Conservation (phyloP, 352 stramenopile species). For the Phytophthora crassamura region DNA sequence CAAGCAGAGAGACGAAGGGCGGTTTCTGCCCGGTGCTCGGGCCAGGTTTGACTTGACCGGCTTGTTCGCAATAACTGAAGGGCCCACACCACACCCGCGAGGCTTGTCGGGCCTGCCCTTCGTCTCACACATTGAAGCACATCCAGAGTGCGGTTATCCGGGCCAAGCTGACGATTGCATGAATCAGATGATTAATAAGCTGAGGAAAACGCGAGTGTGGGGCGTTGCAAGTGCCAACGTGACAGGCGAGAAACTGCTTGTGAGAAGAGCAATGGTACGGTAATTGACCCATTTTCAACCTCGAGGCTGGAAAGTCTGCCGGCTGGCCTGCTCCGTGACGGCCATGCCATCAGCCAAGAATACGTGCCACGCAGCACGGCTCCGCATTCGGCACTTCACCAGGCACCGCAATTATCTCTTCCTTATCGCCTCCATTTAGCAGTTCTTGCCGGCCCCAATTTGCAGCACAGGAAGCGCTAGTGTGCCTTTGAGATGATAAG, state of each 20-base stretch:
- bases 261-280: conserved; percentile 1
- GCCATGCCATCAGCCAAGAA: conserved; percentile 2
- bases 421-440: conserved; percentile 29
- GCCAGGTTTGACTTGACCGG: conserved; percentile 23
- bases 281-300: neutral
- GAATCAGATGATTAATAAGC: conserved; percentile 29
- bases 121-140: conserved; percentile 7
- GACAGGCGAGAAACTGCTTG: conserved; percentile 29
- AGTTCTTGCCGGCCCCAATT: neutral
- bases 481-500: conserved; percentile 14
- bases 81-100: neutral
- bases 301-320: no score
- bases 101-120: neutral
- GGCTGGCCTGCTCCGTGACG: no score
- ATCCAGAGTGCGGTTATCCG: conserved; percentile 18
- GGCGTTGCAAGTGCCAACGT: conserved; percentile 18
- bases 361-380: neutral
- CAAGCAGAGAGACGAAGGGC: neutral
- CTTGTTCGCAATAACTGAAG: conserved; percentile 23
- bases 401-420: conserved; percentile 12
- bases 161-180: conserved; percentile 17
- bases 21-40: conserved; percentile 5
- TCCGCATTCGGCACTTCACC: no score
- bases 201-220: conserved; percentile 24
- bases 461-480: neutral